Evolutionary conservation across 352 stramenopile genomes (phyloP).

Genomic region (Phytophthora sp.): DNA sequence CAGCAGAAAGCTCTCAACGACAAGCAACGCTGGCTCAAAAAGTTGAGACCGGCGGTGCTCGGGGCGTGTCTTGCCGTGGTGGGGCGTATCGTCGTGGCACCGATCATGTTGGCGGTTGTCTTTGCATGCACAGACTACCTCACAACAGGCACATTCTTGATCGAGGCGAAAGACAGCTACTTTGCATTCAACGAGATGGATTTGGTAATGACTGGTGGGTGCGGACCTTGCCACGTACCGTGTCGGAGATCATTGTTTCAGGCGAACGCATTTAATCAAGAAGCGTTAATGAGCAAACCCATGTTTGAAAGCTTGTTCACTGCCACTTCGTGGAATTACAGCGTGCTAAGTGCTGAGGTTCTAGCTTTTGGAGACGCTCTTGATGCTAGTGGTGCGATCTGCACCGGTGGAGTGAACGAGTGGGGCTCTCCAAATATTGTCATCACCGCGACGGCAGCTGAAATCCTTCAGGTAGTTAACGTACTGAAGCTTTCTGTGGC

Average conservation of each 20-base stretch:
- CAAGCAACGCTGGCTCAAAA: constrained; percentile 1
- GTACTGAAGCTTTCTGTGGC: constrained; percentile 11
- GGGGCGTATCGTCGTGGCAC: constrained; percentile 21
- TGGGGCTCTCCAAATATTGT: constrained; percentile 18
- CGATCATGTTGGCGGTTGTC: constrained; percentile 12
- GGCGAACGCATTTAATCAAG: background rate
- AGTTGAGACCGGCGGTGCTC: constrained; percentile 1
- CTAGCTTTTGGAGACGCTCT: constrained; percentile 7
- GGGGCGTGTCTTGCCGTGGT: constrained; percentile 8
- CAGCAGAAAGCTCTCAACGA: constrained; percentile 1
- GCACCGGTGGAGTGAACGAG: constrained; percentile 22
- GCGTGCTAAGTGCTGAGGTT: constrained; percentile 4
- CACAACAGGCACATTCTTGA: constrained; percentile 12
- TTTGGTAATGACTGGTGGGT: constrained; percentile 11
- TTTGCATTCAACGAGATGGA: constrained; percentile 27
- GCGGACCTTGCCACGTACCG: constrained; percentile 4
- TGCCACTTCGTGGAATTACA: constrained; percentile 4
- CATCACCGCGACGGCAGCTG: background rate
- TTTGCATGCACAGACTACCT: constrained; percentile 18
- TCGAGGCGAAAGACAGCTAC: constrained; percentile 24
- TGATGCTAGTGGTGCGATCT: constrained; percentile 14
- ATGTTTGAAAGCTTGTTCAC: constrained; percentile 24
- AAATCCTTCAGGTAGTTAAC: constrained; percentile 14
- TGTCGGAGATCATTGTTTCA: constrained; percentile 3
- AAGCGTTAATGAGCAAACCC: constrained; percentile 20